Conservation (phyloP, 108 stramenopile genomes). For the Poteriospumella lacustris region DNA sequence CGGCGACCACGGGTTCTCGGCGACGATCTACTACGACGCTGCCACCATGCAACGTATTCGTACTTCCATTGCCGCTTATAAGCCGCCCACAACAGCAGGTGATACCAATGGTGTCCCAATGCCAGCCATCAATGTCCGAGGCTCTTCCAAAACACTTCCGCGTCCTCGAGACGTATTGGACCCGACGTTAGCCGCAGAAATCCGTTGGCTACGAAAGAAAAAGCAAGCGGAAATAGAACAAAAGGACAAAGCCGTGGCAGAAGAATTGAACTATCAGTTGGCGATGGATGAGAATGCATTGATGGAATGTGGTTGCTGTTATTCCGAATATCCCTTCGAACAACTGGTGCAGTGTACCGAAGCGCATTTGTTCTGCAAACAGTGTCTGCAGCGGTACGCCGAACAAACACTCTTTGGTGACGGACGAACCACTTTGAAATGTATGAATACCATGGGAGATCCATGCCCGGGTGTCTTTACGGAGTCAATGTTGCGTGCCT, state of each 20-base stretch:
- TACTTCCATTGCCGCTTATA: too few relatives aligned
- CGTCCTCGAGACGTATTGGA: too few relatives aligned
- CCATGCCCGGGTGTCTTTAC: conserved; percentile 51
- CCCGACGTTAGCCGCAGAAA: neutral
- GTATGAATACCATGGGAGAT: neutral
- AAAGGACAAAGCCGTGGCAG: neutral
- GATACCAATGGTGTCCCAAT: too few relatives aligned
- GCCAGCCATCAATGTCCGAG: too few relatives aligned
- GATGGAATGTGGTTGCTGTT: conserved; percentile 27
- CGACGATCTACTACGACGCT: too few relatives aligned
- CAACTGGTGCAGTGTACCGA: conserved; percentile 3
- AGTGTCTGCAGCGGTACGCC: neutral
- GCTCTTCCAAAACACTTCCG: too few relatives aligned
- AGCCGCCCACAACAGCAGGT: too few relatives aligned
- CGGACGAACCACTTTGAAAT: neutral
- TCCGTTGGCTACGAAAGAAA: neutral
- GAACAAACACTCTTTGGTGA: neutral
- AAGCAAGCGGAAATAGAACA: neutral
- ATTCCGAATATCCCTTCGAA: neutral
- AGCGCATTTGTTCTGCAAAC: neutral
- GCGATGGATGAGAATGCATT: neutral
- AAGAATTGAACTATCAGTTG: neutral
- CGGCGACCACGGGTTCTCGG: too few relatives aligned
- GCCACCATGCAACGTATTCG: too few relatives aligned
- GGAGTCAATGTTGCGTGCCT: conserved; percentile 54